phyloP scores from a whole-genome alignment of 148 eudicot genomes.

The Euryodendron excelsum region DNA sequence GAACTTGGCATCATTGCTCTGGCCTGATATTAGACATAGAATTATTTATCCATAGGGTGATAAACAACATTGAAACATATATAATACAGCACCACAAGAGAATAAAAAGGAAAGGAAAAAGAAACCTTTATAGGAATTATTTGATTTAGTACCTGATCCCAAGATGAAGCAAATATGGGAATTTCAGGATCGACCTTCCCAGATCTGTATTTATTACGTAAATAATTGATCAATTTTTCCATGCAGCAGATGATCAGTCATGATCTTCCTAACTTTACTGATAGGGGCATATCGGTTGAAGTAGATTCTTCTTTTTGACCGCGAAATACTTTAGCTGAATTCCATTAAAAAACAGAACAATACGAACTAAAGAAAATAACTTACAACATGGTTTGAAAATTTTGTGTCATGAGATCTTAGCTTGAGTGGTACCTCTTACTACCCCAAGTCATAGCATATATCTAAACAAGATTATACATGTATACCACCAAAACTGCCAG shows the following conservation, averaged over 20 bases:
- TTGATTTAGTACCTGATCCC: slow-evolving; percentile 66
- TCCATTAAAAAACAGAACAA: too few species aligned
- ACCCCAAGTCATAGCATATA: too few species aligned
- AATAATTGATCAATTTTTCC: slow-evolving; percentile 8
- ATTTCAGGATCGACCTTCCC: slow-evolving; percentile 76
- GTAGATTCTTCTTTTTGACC: too few species aligned
- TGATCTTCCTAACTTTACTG: too few species aligned
- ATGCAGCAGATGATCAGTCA: slow-evolving; percentile 49
- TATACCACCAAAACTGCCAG: background rate
- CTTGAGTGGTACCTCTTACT: too few species aligned
- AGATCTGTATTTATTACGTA: slow-evolving; percentile 46
- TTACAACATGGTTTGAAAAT: too few species aligned
- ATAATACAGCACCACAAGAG: background rate
- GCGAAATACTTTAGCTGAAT: too few species aligned
- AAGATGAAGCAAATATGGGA: slow-evolving; percentile 88
- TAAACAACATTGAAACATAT: background rate
- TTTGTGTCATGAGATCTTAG: too few species aligned
- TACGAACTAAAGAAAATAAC: too few species aligned
- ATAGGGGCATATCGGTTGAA: too few species aligned
- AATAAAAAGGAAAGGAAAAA: background rate
- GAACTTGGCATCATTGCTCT: slow-evolving; percentile 84
- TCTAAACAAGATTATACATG: background rate
- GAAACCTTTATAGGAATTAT: background rate
- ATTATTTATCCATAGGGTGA: background rate
- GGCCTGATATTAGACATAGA: slow-evolving; percentile 9